These are phyloP conservation scores for Wickerhamiella infanticola DNA, from an alignment of 1,139 yeast species.

Conservation along the genomic window DNA sequence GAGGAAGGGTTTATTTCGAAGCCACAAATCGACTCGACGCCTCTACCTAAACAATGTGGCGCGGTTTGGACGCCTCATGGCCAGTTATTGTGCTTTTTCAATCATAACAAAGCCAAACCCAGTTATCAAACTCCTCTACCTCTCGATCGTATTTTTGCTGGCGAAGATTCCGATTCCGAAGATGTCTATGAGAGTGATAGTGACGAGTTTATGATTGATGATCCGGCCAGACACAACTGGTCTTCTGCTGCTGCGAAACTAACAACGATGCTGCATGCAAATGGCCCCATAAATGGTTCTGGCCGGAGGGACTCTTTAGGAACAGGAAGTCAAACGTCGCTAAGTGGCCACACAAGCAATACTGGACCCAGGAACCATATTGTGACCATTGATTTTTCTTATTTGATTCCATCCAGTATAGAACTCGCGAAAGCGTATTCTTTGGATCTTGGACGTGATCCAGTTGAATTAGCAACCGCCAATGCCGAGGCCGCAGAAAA, in stretches of 20 bases:
- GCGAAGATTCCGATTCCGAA: constrained; percentile 12
- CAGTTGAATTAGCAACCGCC: constrained; percentile 48
- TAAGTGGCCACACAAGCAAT: constrained; percentile 7
- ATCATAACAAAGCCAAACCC: constrained; percentile 27
- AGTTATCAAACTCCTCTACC: constrained; percentile 12
- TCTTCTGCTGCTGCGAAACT: constrained; percentile 11
- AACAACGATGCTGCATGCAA: not conserved
- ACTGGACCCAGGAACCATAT: constrained; percentile 34
- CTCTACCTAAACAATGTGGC: constrained; percentile 87
- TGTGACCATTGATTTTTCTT: constrained; percentile 47
- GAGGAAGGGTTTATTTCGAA: constrained; percentile 7
- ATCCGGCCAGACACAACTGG: constrained; percentile 7
- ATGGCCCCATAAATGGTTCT: not conserved
- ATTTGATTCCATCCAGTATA: constrained; percentile 59
- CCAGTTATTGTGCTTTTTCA: constrained; percentile 64
- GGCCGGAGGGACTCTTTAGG: not conserved
- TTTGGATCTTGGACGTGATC: constrained; percentile 40
- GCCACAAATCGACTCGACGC: constrained; percentile 50
- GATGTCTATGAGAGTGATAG: constrained; percentile 18
- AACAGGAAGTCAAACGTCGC: not conserved
- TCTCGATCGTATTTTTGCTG: constrained; percentile 13
- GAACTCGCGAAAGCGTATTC: constrained; percentile 67
- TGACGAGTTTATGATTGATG: constrained; percentile 14
- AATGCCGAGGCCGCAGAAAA: constrained; percentile 60
- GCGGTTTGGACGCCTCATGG: constrained; percentile 79